These are phyloP conservation scores for Phytophthora crassamura DNA, from an alignment of 352 stramenopile genomes.

Conservation along the genomic window DNA sequence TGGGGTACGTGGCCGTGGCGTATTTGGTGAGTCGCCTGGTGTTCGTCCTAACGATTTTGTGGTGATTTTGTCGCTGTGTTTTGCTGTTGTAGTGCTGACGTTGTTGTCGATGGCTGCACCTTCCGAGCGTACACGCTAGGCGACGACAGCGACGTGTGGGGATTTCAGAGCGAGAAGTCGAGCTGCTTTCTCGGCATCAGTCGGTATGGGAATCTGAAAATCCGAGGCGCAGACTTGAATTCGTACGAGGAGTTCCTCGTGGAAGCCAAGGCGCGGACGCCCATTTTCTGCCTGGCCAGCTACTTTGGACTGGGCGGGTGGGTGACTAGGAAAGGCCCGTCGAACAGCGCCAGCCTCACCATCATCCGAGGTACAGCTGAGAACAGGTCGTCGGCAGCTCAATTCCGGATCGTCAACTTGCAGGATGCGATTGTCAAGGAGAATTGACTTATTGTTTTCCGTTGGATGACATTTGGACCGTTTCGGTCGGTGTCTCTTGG, in stretches of 20 bases:
- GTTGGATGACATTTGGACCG: too few relatives aligned
- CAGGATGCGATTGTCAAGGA: slow-evolving; percentile 37
- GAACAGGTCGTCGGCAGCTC: slow-evolving; percentile 65
- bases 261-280: slow-evolving; percentile 54
- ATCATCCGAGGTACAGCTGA: slow-evolving; percentile 67
- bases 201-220: slow-evolving; percentile 69
- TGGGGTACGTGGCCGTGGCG: slow-evolving; percentile 48
- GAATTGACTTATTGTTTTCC: background rate
- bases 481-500: too few relatives aligned
- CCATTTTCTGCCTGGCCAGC: slow-evolving; percentile 71
- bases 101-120: slow-evolving; percentile 63
- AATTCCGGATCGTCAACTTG: slow-evolving; percentile 68
- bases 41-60: too few relatives aligned
- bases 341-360: slow-evolving; percentile 35
- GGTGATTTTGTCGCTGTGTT: background rate
- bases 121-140: slow-evolving; percentile 80
- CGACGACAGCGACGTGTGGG: slow-evolving; percentile 82
- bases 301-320: slow-evolving; percentile 80
- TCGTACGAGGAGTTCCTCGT: slow-evolving; percentile 85
- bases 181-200: slow-evolving; percentile 79
- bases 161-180: slow-evolving; percentile 77
- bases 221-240: slow-evolving; percentile 61
- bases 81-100: slow-evolving; percentile 52
- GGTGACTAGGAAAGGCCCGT: slow-evolving; percentile 39
- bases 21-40: background rate